Evolutionary conservation across 163 green algal genomes (phyloP).

Genomic region (Botryococcus braunii): DNA sequence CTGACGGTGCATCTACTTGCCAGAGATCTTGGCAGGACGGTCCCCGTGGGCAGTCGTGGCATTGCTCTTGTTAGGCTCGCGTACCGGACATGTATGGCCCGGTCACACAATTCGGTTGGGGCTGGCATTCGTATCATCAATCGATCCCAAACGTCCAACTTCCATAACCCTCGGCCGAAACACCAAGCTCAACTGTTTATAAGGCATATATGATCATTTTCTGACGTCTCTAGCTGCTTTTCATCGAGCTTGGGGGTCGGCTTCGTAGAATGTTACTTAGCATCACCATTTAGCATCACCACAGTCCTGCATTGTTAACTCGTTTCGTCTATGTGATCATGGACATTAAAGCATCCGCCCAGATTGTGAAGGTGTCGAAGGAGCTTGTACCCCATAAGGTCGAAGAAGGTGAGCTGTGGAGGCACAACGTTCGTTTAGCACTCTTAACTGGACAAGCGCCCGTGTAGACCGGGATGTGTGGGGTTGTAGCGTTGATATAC

Average conservation of each 20-base stretch:
- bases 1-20: no score
- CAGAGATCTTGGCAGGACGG: no score
- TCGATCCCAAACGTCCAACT: no score
- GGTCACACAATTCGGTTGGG: no score
- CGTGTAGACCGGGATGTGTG: background rate
- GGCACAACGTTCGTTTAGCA: background rate
- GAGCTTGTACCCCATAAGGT: slow-evolving; percentile 23
- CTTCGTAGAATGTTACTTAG: background rate
- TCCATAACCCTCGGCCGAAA: no score
- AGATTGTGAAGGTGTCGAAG: background rate
- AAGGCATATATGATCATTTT: background rate
- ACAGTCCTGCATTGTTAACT: background rate
- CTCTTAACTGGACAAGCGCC: background rate
- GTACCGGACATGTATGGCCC: no score
- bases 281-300: background rate
- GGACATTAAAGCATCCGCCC: background rate
- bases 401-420: slow-evolving; percentile 26
- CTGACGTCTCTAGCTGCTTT: background rate
- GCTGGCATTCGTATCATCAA: no score
- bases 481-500: slow-evolving; percentile 4
- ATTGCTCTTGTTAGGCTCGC: no score
- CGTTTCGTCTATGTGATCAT: background rate
- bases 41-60: no score
- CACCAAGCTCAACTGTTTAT: no score
- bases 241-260: background rate